phyloP scores from a whole-genome alignment of 2,329 filamentous ascomycete species.

The Aspergillus udagawae region DNA sequence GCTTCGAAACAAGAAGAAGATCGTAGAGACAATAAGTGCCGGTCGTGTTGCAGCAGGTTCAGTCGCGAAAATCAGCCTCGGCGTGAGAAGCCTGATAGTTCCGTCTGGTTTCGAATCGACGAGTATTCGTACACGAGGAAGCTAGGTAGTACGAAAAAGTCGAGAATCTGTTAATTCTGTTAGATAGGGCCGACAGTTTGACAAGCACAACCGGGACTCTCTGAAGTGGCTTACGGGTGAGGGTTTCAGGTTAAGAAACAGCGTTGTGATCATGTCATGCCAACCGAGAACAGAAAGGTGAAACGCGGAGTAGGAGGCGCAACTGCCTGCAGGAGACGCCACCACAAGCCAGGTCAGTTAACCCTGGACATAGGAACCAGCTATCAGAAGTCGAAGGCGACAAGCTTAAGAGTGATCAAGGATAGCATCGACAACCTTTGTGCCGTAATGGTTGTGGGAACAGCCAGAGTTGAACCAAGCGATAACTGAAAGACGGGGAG shows the following conservation, averaged over 20 bases:
- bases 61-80: constrained; percentile 2
- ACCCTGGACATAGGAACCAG: neutral
- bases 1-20: constrained; percentile 1
- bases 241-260: neutral
- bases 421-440: neutral
- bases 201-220: neutral
- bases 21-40: neutral
- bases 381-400: neutral
- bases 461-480: neutral
- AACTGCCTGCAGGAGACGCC: neutral
- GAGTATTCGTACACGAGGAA: constrained; percentile 4
- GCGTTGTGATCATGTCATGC: neutral
- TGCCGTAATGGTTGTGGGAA: neutral
- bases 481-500: neutral
- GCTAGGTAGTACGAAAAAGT: neutral
- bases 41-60: neutral
- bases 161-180: neutral
- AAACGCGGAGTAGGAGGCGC: neutral
- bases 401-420: neutral
- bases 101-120: constrained; percentile 13
- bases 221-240: neutral
- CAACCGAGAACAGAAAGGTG: neutral
- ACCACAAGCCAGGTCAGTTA: neutral
- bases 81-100: constrained; percentile 9
- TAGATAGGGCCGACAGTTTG: neutral